phyloP scores from a whole-genome alignment of 208 protist genomes.

The Trypanosoma cruzi region DNA sequence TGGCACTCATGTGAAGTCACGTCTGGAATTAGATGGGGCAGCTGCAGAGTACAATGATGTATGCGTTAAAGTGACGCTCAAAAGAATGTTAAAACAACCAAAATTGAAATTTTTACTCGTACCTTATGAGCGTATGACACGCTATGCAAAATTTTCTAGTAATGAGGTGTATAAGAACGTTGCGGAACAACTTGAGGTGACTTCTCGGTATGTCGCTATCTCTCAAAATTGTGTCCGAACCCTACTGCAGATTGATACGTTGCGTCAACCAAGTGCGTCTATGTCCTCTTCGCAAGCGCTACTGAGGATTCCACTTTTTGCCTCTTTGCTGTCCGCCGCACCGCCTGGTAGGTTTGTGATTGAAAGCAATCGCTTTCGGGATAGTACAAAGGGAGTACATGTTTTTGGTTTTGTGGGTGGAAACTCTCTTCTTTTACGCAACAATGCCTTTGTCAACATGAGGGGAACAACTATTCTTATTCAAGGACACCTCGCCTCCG shows the following conservation, averaged over 20 bases:
- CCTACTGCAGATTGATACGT: conserved; percentile 79
- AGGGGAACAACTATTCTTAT: conserved; percentile 45
- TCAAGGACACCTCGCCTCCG: conserved; percentile 70
- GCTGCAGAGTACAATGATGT: conserved; percentile 43
- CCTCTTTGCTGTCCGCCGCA: conserved; percentile 50
- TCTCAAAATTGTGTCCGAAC: conserved; percentile 42
- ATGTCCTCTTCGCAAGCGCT: conserved; percentile 69
- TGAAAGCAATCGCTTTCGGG: conserved; percentile 67
- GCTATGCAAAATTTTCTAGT: conserved; percentile 47
- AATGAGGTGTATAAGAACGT: conserved; percentile 74
- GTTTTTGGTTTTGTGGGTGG: conserved; percentile 57
- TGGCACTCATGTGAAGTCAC: conserved; percentile 32
- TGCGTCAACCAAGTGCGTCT: conserved; percentile 36
- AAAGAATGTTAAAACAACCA: conserved; percentile 9
- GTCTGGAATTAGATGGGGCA: conserved; percentile 38
- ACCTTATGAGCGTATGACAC: conserved; percentile 33
- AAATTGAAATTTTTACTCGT: conserved; percentile 39
- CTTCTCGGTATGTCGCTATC: conserved; percentile 66
- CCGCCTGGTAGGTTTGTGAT: conserved; percentile 66
- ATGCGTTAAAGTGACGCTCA: conserved; percentile 41
- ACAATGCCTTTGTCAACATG: conserved; percentile 69
- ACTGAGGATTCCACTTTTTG: conserved; percentile 48
- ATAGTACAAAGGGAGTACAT: conserved; percentile 45
- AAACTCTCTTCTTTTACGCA: conserved; percentile 42
- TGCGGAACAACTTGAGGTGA: conserved; percentile 51